These are phyloP conservation scores for Penicillium brasilianum DNA, from an alignment of 2,329 filamentous ascomycete genomes.

Conservation along the genomic window DNA sequence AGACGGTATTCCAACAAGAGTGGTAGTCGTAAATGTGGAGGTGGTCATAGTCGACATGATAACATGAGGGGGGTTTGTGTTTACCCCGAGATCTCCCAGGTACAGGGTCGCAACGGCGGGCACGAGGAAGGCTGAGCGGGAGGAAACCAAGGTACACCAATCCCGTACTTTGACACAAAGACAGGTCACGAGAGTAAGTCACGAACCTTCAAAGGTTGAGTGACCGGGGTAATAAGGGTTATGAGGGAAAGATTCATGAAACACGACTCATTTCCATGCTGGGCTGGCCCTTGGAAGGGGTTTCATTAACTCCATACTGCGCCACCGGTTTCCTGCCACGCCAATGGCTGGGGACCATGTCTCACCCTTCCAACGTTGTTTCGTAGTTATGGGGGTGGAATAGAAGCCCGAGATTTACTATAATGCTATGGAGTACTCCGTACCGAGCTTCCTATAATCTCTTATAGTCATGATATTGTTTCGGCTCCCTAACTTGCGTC, in stretches of 20 bases:
- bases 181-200: background rate
- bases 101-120: slow-evolving; percentile 4
- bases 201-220: background rate
- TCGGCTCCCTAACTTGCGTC: background rate
- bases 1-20: slow-evolving; percentile 38
- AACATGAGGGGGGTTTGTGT: slow-evolving; percentile 29
- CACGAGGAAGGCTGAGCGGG: background rate
- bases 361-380: slow-evolving; percentile 7
- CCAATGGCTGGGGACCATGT: slow-evolving; percentile 17
- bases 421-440: background rate
- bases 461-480: background rate
- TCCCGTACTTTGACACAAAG: background rate
- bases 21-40: slow-evolving; percentile 34
- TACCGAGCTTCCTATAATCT: background rate
- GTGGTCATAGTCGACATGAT: slow-evolving; percentile 34
- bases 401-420: background rate
- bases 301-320: slow-evolving; percentile 27
- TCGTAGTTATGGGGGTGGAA: background rate
- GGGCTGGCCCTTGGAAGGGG: slow-evolving; percentile 22
- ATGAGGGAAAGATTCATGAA: slow-evolving; percentile 11
- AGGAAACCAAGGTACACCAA: background rate
- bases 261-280: slow-evolving; percentile 15
- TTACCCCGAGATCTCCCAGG: slow-evolving; percentile 22
- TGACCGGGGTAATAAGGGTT: background rate
- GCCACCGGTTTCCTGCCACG: slow-evolving; percentile 21